These are phyloP conservation scores for Mrakiaceae sp. DNA, from an alignment of 1,284 basidiomycete species.

Conservation along the genomic window DNA sequence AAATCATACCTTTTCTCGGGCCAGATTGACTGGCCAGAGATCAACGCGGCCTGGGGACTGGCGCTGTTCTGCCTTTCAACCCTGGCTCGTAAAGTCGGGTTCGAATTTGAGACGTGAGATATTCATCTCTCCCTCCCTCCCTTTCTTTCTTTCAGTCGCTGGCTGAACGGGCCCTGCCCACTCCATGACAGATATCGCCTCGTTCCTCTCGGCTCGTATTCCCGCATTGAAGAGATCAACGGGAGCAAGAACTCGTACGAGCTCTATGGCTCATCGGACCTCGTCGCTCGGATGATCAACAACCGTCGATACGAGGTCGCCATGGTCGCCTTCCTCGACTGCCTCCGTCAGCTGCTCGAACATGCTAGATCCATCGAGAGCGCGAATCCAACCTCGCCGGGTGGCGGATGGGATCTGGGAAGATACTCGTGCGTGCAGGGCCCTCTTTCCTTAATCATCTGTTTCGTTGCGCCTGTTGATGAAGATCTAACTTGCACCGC, in stretches of 20 bases:
- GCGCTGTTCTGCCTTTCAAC: constrained; percentile 84
- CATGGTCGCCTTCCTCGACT: constrained; percentile 92
- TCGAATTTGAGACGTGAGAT: constrained; percentile 67
- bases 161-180: too few relatives aligned
- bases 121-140: constrained; percentile 1
- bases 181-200: constrained; percentile 56
- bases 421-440: constrained; percentile 14
- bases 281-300: constrained; percentile 76
- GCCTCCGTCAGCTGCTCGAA: constrained; percentile 80
- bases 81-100: constrained; percentile 77
- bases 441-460: constrained; percentile 15
- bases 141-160: not conserved
- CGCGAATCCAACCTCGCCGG: constrained; percentile 25
- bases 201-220: constrained; percentile 85
- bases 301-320: constrained; percentile 91
- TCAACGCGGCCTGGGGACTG: constrained; percentile 98
- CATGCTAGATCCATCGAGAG: constrained; percentile 59
- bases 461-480: constrained; percentile 2
- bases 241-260: constrained; percentile 78
- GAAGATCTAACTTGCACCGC: constrained; percentile 9
- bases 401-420: constrained; percentile 41
- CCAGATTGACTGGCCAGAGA: constrained; percentile 93
- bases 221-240: constrained; percentile 69
- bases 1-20: not conserved
- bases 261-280: constrained; percentile 78